Percentiles rank a stretch among this genome's conserved stretches.
Conservation (phyloP, 331 rosid genomes). For the Arachis monticola region DNA sequence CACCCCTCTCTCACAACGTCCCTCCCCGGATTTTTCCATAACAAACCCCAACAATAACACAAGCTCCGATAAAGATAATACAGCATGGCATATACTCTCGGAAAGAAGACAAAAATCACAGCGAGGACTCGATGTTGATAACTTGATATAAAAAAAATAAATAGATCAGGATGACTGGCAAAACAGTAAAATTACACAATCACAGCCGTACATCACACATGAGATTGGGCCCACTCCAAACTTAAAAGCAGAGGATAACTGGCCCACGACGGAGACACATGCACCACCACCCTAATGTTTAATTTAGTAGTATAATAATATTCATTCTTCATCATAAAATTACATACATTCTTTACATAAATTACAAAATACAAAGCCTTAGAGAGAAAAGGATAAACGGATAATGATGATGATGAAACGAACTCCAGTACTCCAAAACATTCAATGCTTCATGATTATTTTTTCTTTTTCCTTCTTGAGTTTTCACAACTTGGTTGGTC, state of each 20-base stretch:
- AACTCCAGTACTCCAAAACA: conserved; percentile 36
- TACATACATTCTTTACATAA: conserved; percentile 39
- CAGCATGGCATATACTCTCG: conserved; percentile 12
- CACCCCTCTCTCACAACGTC: not conserved
- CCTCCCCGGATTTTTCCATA: not conserved
- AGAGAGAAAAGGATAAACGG: conserved; percentile 3
- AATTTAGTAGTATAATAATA: not conserved
- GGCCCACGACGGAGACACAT: conserved; percentile 42
- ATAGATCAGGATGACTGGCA: conserved; percentile 25
- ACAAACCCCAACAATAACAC: not conserved
- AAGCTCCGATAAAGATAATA: conserved; percentile 23
- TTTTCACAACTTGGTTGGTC: conserved; percentile 14
- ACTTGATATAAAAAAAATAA: not conserved
- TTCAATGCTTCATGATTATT: not conserved
- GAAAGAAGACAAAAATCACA: conserved; percentile 35
- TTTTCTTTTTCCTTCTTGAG: not conserved
- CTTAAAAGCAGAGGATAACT: conserved; percentile 46
- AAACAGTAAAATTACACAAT: conserved; percentile 32
- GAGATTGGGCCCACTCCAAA: conserved; percentile 41
- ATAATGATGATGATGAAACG: conserved; percentile 8
- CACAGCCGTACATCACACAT: conserved; percentile 46
- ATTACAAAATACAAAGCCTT: conserved; percentile 35
- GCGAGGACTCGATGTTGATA: not conserved
- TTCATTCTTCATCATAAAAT: conserved; percentile 18
- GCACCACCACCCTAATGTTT: conserved; percentile 10